A percentile compares a stretch with the other conserved stretches of the same genome.
Conservation (phyloP, 2,329 filamentous ascomycete species). For the Ophiostoma perfectum region DNA sequence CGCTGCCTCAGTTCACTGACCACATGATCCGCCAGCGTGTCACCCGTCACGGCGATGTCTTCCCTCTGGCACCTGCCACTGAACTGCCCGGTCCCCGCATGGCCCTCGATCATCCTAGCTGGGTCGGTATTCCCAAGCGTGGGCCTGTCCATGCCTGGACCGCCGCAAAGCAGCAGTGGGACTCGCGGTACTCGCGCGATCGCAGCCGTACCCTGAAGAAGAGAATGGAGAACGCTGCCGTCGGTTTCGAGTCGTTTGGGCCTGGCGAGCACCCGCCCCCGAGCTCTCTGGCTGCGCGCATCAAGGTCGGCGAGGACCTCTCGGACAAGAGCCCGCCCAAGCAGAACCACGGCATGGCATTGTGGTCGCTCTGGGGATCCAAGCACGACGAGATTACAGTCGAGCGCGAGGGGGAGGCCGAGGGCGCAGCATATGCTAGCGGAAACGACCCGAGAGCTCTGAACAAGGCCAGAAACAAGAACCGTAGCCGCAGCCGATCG, state of each 20-base stretch:
- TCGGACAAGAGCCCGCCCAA: conserved; percentile 50
- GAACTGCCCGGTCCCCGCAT: conserved; percentile 63
- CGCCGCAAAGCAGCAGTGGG: conserved; percentile 64
- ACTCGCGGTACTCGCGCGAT: conserved; percentile 62
- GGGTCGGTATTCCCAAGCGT: conserved; percentile 74
- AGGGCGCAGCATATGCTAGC: conserved; percentile 39
- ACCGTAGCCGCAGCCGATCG: neutral
- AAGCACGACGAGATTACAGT: conserved; percentile 79
- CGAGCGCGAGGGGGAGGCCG: conserved; percentile 44
- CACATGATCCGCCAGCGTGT: conserved; percentile 93
- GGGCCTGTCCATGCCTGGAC: conserved; percentile 81
- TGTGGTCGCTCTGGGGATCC: conserved; percentile 85
- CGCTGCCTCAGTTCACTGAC: conserved; percentile 69
- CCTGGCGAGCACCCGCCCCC: conserved; percentile 74
- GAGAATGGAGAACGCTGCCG: conserved; percentile 65
- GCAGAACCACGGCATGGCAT: conserved; percentile 63
- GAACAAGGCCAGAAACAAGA: neutral
- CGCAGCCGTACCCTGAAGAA: conserved; percentile 68
- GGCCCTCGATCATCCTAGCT: conserved; percentile 48
- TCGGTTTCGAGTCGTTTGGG: conserved; percentile 65
- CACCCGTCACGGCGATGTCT: conserved; percentile 69
- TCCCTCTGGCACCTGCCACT: conserved; percentile 57
- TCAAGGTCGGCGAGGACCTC: conserved; percentile 44
- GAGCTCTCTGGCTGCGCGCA: conserved; percentile 71
- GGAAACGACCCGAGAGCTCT: neutral